phyloP scores from a whole-genome alignment of 2,329 filamentous ascomycete genomes.

The Lecanosticta acicola region DNA sequence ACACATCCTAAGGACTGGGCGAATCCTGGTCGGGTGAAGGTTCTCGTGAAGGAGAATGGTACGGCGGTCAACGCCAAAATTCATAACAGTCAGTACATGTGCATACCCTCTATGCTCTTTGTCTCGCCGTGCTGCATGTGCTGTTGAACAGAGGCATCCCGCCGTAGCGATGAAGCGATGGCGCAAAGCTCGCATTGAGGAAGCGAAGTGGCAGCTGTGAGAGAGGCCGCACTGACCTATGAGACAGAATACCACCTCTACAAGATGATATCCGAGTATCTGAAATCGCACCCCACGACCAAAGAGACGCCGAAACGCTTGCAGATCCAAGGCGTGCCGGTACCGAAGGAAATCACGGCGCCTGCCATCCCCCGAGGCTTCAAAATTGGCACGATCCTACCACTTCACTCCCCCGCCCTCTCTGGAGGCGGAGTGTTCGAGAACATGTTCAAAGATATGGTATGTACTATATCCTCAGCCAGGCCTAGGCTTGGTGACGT shows the following conservation, averaged over 20 bases:
- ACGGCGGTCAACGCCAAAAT: slow-evolving; percentile 46
- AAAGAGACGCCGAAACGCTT: slow-evolving; percentile 65
- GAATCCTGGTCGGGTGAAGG: slow-evolving; percentile 84
- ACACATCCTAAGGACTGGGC: slow-evolving; percentile 95
- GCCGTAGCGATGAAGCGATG: neutral
- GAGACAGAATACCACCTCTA: slow-evolving; percentile 81
- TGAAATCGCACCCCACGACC: slow-evolving; percentile 71
- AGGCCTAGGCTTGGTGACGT: too few species aligned
- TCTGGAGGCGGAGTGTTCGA: slow-evolving; percentile 91
- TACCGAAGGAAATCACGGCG: slow-evolving; percentile 55
- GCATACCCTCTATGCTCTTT: neutral
- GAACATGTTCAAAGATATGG: slow-evolving; percentile 87
- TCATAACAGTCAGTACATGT: slow-evolving; percentile 61
- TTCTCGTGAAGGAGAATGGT: slow-evolving; percentile 63
- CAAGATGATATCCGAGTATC: slow-evolving; percentile 68
- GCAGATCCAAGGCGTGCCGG: slow-evolving; percentile 67
- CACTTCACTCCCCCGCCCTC: slow-evolving; percentile 81
- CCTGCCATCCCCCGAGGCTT: slow-evolving; percentile 70
- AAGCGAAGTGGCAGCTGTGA: neutral
- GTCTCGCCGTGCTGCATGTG: too few species aligned
- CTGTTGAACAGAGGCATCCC: too few species aligned
- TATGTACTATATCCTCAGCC: neutral
- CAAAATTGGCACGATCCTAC: slow-evolving; percentile 81
- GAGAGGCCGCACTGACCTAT: neutral
- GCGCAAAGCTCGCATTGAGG: neutral